These are phyloP conservation scores for Lactarius psammicola DNA, from an alignment of 768 basidiomycete species.

Conservation along the genomic window DNA sequence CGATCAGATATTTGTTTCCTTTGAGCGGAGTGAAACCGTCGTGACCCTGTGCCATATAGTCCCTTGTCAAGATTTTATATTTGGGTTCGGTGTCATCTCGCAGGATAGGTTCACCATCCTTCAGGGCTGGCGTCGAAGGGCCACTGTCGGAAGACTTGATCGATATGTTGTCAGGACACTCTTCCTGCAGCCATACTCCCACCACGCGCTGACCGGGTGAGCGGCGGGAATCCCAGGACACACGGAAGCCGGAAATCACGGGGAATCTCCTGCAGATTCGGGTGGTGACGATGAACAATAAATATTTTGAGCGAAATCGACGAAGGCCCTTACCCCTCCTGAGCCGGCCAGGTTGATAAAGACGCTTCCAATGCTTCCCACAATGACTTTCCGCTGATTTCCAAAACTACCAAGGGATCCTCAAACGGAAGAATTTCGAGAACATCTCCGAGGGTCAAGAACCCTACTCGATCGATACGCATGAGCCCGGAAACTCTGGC, in stretches of 20 bases:
- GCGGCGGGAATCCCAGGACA: conserved; percentile 82
- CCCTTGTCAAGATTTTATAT: conserved; percentile 81
- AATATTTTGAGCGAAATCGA: neutral
- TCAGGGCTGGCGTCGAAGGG: conserved; percentile 33
- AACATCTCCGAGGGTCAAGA: conserved; percentile 81
- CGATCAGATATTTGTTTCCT: conserved; percentile 65
- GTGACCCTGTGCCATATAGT: conserved; percentile 82
- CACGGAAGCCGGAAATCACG: conserved; percentile 77
- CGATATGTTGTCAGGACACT: conserved; percentile 25
- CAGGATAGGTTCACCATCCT: conserved; percentile 54
- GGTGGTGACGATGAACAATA: neutral
- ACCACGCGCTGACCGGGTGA: conserved; percentile 70
- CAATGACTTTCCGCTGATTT: conserved; percentile 73
- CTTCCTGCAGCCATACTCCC: conserved; percentile 59
- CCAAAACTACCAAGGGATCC: conserved; percentile 78
- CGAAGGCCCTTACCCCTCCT: conserved; percentile 66
- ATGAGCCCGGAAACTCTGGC: neutral
- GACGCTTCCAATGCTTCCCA: conserved; percentile 79
- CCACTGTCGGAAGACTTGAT: conserved; percentile 28
- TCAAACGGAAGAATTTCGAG: conserved; percentile 88
- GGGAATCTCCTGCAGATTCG: conserved; percentile 70
- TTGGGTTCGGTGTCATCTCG: conserved; percentile 50
- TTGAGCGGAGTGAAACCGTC: conserved; percentile 76
- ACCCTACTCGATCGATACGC: conserved; percentile 42
- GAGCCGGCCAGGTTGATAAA: conserved; percentile 78